Base-by-base conservation (phyloP, 2,329 filamentous ascomycete species). In the Cordyceps cateniannulata region DNA sequence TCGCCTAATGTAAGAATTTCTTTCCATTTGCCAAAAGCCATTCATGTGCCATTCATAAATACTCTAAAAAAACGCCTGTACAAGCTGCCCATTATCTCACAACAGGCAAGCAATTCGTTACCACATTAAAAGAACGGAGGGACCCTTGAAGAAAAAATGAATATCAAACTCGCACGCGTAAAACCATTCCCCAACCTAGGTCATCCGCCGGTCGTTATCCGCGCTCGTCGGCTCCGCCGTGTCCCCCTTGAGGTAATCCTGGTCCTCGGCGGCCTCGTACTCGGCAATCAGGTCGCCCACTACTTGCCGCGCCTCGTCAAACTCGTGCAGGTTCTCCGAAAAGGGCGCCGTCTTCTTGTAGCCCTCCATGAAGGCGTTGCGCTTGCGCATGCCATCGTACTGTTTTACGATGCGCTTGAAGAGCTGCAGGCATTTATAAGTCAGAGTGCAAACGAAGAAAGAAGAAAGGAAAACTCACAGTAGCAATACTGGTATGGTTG, bases 321-420 rank as follows among this genome's bases (percentile, higher is more conserved):
- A 99, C 75, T 99, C 93, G 67, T 90, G 85, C 47, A 99, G 78
- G 48, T 93, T 95, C 66, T 98, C 93, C 0, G 91, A 82, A 74
- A 99, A 99, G 1, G 93, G 91, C 0, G 91, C 88, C 62, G 96
- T 96, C 74, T 95, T 95, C 78, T 96, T 98, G 77, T 99, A 99
- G 51, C 86, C 87, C 68, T 99, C 95, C 69, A 99, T 83, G 75
- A 98, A 99, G 54, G 95, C 95, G 73, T 98, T 98, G 56, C 93
- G 89, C 77, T 98, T 98, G 62, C 95, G 85, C 80, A 99, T 89
- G 27, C 90, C 88, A 69, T 96, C 93, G 75, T 98, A 99, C 71
- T 96, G 93, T 64, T 85, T 84, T 16, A 97, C 84, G 64, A 98
- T 96, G 49, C 93, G 86, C 74, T 96, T 96, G 80, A 99, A 99